phyloP scores from a whole-genome alignment of 192 early-diverging fungal genomes.

The Pilaira anomala region DNA sequence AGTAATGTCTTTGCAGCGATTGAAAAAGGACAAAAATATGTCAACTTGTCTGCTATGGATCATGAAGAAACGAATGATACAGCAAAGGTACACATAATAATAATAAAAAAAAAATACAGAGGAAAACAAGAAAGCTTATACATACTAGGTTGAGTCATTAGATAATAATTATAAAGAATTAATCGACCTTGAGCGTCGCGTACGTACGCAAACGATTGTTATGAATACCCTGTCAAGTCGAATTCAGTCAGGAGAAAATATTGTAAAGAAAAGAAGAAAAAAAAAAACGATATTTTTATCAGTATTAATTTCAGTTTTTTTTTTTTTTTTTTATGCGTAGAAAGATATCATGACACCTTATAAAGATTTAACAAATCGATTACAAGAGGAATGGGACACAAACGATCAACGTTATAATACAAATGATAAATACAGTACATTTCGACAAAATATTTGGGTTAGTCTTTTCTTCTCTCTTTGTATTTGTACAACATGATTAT shows the following conservation, averaged over 20 bases:
- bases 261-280: slow-evolving; percentile 22
- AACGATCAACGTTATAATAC: background rate
- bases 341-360: slow-evolving; percentile 21
- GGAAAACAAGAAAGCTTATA: no score
- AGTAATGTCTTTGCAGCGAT: no score
- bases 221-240: background rate
- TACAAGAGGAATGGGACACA: background rate
- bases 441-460: slow-evolving; percentile 37
- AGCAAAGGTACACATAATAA: no score
- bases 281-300: no score
- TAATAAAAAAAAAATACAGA: no score
- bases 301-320: background rate
- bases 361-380: background rate
- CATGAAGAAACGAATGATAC: no score
- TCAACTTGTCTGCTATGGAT: no score
- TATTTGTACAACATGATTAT: no score
- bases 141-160: no score
- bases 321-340: slow-evolving; percentile 6
- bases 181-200: slow-evolving; percentile 22
- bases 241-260: background rate
- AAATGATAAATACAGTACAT: background rate
- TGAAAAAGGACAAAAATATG: no score
- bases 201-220: slow-evolving; percentile 3
- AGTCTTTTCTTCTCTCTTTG: background rate
- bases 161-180: background rate